Evolutionary conservation across 495 filamentous ascomycete genomes (phyloP), one percentile per base, ranked within the genome.

Genomic region (Hyaloscypha variabilis): DNA sequence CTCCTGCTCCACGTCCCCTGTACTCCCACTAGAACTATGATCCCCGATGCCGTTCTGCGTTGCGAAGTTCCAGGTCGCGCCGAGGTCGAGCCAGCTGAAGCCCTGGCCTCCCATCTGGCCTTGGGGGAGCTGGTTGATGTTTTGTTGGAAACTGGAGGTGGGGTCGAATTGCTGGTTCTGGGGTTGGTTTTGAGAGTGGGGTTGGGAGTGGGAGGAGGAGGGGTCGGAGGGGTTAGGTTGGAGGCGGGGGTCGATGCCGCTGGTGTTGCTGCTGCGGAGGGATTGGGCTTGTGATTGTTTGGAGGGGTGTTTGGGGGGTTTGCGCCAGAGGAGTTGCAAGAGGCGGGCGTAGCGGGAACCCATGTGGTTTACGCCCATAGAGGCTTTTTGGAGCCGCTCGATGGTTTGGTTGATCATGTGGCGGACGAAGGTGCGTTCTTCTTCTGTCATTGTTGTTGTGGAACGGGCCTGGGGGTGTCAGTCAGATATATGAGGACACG

Each of bases 361-460:
- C 71, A 72, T 72, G 24, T 72, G 67, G 26, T 72, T 72, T 46
- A 58, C 34, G 26, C 68, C 68, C 23, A 67, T 39, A 6, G 65
- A 68, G 25, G 71, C 67, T 49, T 69, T 69, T 63, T 72, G 62
- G 2, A 72, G 60, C 1, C 65, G 67, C 29, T 68, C 64, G 30
- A 70, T 72, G 21, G 71, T 72, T 65, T 66, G 62, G 34, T 65
- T 67, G 50, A 70, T 70, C 67, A 72, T 70, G 24, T 65, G 28
- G 8, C 63, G 56, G 13, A 72, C 66, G 26, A 63, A 60, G 11
- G 36, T 62, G 13, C 71, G 67, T 62, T 72, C 71, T 39, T 70
- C 71, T n/a, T 70, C 68, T 59, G 71, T 66, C 67, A 72, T 72
- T 23, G 67, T 70, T 17, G 71, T 72, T 2, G 71, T 72, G 23